Evolutionary conservation across 176 grass and related monocot genomes (phyloP).

Genomic region (Guadua angustifolia): DNA sequence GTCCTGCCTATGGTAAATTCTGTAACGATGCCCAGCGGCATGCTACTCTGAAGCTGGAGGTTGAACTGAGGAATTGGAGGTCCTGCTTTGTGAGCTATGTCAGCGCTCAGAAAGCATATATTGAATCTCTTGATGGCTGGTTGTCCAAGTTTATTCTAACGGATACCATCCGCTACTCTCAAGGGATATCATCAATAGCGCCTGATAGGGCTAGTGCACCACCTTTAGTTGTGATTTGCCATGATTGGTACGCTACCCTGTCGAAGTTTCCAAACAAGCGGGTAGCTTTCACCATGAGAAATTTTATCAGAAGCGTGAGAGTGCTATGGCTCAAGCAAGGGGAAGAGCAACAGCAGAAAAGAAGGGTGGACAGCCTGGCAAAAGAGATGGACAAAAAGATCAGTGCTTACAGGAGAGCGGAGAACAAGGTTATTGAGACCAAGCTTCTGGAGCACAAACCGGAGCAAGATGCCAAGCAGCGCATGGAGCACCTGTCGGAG

Average conservation of each 20-base stretch:
- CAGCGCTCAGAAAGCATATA: slow-evolving; percentile 69
- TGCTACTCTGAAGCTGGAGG: slow-evolving; percentile 82
- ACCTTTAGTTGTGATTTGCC: slow-evolving; percentile 65
- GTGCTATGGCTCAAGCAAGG: slow-evolving; percentile 93
- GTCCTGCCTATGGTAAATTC: slow-evolving; percentile 94
- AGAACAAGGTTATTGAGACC: slow-evolving; percentile 82
- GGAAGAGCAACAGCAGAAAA: slow-evolving; percentile 85
- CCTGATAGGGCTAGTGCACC: slow-evolving; percentile 51
- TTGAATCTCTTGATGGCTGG: slow-evolving; percentile 88
- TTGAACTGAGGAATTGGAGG: slow-evolving; percentile 90
- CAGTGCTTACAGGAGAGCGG: slow-evolving; percentile 73
- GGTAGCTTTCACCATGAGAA: slow-evolving; percentile 66
- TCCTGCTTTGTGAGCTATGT: slow-evolving; percentile 74
- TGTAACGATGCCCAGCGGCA: slow-evolving; percentile 80
- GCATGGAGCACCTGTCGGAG: slow-evolving; percentile 69
- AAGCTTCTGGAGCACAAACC: slow-evolving; percentile 77
- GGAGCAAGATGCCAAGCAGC: slow-evolving; percentile 68
- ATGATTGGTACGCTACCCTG: slow-evolving; percentile 65
- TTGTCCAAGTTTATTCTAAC: slow-evolving; percentile 83
- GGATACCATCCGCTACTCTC: slow-evolving; percentile 63
- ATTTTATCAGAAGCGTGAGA: slow-evolving; percentile 75
- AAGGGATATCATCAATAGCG: slow-evolving; percentile 57
- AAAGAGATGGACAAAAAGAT: slow-evolving; percentile 79
- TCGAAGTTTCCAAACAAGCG: slow-evolving; percentile 60
- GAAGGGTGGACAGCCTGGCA: slow-evolving; percentile 79